phyloP scores from a whole-genome alignment of 306 rosid species.

The Cyclanthera cordifolia region DNA sequence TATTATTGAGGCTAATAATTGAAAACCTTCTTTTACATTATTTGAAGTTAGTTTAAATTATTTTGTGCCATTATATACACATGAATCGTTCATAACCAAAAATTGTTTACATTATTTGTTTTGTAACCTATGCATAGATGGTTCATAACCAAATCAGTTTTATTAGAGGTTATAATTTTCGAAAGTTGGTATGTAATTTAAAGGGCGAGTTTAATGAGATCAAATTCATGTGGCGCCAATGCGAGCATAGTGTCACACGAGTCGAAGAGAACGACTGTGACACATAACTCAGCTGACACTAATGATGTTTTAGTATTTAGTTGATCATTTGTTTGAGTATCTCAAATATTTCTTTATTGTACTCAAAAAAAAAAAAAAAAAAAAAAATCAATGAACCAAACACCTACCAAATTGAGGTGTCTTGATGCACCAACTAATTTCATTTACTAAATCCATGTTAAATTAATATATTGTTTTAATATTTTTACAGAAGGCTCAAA shows the following conservation, averaged over 20 bases:
- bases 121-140: neutral
- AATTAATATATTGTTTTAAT: too few species aligned
- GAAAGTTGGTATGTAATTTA: neutral
- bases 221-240: neutral
- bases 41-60: neutral
- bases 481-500: neutral
- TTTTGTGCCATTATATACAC: neutral
- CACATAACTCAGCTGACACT: too few species aligned
- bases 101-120: too few species aligned
- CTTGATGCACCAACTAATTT: too few species aligned
- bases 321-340: too few species aligned
- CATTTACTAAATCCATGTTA: neutral
- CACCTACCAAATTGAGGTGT: too few species aligned
- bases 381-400: neutral
- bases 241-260: too few species aligned
- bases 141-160: neutral
- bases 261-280: too few species aligned
- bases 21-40: neutral
- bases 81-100: neutral
- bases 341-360: too few species aligned
- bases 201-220: neutral
- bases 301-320: too few species aligned
- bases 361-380: too few species aligned
- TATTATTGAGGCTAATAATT: neutral
- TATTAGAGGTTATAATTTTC: neutral